Base-by-base conservation (phyloP, 495 filamentous ascomycete species). In the Friedmanniomyces endolithicus region DNA sequence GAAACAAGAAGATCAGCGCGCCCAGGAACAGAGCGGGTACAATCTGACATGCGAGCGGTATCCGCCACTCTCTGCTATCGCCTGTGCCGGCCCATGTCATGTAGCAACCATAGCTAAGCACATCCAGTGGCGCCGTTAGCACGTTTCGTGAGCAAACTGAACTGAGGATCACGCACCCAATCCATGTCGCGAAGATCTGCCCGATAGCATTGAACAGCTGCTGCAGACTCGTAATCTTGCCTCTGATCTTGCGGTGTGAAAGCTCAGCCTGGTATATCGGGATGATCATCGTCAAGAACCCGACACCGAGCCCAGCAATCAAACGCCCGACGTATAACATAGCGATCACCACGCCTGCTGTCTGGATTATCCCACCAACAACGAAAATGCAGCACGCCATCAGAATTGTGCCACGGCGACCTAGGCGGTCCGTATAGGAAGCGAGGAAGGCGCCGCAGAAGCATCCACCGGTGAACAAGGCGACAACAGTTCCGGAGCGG, bases 321-420 rank as follows among this genome's bases (percentile, higher is more conserved):
- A 67, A 59, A 12, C 72, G 59, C 6, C 72, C 72, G 9, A 57
- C 61, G 48, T 71, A 73, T 3, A 74, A 58, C 44, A 65, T 67
- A 11, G 60, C 54, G 6, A 74, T 63, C 3, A 58, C 52, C 14
- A 64, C 57, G 11, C 64, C 71, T 6, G 58, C 69, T 1, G 71
- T 71, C 60, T 74, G 72, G 37, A 74, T 59, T 14, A 58, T 56
- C 0, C 71, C 71, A 4, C 72, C 71, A 1, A 74, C 54, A 44
- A 69, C 50, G 62, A 74, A 74, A 20, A 75, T 62, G 6, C 67
- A 17, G 25, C 63, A 64, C 1, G 66, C 72, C 41, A 72, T 51
- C 31, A 72, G 50, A 55, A 75, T 74, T 7, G 71, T 74, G 24
- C 51, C 50, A 8, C 62, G 57, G 22, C 63, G 63, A n/a, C 63